Evolutionary conservation across 257 asterid genomes (phyloP).

Genomic region (Cordia subcordata): DNA sequence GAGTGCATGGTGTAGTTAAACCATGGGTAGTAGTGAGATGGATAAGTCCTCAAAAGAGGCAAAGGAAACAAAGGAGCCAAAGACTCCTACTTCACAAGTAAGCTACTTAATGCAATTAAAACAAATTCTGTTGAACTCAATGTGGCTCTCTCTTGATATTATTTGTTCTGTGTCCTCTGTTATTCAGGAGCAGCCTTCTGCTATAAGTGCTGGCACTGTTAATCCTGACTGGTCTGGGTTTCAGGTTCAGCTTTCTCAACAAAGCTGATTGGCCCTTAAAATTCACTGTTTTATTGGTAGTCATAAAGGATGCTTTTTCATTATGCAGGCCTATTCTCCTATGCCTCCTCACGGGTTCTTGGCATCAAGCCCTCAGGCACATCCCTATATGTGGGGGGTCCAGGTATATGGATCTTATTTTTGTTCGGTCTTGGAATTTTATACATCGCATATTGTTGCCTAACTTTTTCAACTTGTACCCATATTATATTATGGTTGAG

Average conservation of each 20-base stretch:
- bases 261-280: not conserved
- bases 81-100: slow-evolving; percentile 68
- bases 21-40: slow-evolving; percentile 77
- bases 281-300: not conserved
- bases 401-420: slow-evolving; percentile 41
- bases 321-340: slow-evolving; percentile 71
- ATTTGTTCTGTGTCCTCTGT: not conserved
- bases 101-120: not conserved
- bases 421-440: too few relatives aligned
- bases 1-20: slow-evolving; percentile 30
- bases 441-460: too few relatives aligned
- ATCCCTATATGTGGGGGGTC: slow-evolving; percentile 98
- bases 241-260: slow-evolving; percentile 55
- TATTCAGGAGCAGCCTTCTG: slow-evolving; percentile 64
- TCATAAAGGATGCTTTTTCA: not conserved
- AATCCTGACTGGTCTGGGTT: slow-evolving; percentile 88
- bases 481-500: too few relatives aligned
- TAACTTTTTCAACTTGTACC: too few relatives aligned
- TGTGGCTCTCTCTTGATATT: not conserved
- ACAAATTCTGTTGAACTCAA: not conserved
- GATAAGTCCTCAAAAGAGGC: slow-evolving; percentile 80
- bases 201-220: slow-evolving; percentile 49
- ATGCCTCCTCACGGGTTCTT: slow-evolving; percentile 86
- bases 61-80: slow-evolving; percentile 71
- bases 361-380: slow-evolving; percentile 84